Conservation (phyloP, 2,329 filamentous ascomycete species). For the Penicillium sp. region DNA sequence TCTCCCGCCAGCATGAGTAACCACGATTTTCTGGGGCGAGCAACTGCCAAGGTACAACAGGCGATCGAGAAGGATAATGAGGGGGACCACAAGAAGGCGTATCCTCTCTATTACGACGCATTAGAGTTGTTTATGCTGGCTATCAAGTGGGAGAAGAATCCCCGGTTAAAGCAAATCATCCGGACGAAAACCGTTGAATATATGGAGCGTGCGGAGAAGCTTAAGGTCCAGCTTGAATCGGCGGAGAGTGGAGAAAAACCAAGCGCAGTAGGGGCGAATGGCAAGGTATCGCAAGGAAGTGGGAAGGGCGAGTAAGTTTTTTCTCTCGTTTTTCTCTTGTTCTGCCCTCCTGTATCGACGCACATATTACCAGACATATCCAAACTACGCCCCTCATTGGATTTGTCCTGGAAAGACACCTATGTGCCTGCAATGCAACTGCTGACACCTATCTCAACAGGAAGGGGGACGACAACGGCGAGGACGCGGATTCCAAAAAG, state of each 20-base stretch:
- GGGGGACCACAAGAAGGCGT: slow-evolving; percentile 95
- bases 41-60: slow-evolving; percentile 95
- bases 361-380: neutral
- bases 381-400: neutral
- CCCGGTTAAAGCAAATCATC: slow-evolving; percentile 96
- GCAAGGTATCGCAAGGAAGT: slow-evolving; percentile 54
- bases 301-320: slow-evolving; percentile 59
- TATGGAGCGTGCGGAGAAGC: slow-evolving; percentile 98
- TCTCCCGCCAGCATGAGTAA: slow-evolving; percentile 74
- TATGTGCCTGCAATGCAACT: neutral
- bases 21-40: slow-evolving; percentile 94
- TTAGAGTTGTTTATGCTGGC: slow-evolving; percentile 99
- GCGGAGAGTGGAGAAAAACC: slow-evolving; percentile 57
- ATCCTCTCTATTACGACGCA: slow-evolving; percentile 92
- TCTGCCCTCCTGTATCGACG: neutral
- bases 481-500: slow-evolving; percentile 94
- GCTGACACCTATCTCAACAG: slow-evolving; percentile 23
- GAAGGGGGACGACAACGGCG: slow-evolving; percentile 63
- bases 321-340: neutral
- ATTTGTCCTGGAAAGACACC: too few species aligned
- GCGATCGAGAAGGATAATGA: slow-evolving; percentile 96
- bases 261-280: slow-evolving; percentile 56
- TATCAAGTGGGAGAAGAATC: slow-evolving; percentile 99
- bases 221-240: slow-evolving; percentile 86
- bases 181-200: slow-evolving; percentile 93